Conservation (phyloP, 148 eudicot species). For the Dysphania ambrosioides region DNA sequence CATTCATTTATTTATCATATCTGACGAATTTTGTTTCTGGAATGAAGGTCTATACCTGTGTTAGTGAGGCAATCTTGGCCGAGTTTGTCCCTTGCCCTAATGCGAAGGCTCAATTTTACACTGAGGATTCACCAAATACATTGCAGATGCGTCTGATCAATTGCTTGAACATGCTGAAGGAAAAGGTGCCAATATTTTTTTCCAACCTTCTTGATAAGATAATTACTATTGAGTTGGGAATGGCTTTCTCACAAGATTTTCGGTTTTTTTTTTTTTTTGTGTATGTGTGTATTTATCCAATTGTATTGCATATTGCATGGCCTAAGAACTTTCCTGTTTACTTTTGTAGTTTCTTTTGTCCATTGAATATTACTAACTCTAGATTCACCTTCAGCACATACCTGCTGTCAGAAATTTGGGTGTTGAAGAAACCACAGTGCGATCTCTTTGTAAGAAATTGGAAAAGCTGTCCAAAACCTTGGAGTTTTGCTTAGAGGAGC, state of each 20-base stretch:
- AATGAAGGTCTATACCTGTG: constrained; percentile 78
- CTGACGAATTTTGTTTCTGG: constrained; percentile 8
- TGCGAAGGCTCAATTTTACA: constrained; percentile 48
- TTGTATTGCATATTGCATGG: no score
- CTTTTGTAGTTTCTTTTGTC: neutral
- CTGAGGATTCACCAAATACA: constrained; percentile 31
- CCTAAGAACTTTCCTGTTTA: neutral
- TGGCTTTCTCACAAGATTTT: neutral
- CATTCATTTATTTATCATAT: neutral
- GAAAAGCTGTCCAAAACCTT: constrained; percentile 38
- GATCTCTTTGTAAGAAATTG: constrained; percentile 43
- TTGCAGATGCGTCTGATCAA: constrained; percentile 22
- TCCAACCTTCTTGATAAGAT: neutral
- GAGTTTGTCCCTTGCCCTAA: constrained; percentile 52
- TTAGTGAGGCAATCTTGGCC: constrained; percentile 53
- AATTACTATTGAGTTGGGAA: neutral
- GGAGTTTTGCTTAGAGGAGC: constrained; percentile 58
- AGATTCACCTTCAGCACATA: constrained; percentile 42
- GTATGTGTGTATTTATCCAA: no score
- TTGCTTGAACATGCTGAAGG: constrained; percentile 27
- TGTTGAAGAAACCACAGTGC: constrained; percentile 27
- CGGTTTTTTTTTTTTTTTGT: no score
- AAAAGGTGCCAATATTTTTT: constrained; percentile 42
- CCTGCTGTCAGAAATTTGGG: constrained; percentile 23
- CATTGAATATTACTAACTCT: constrained; percentile 12